A percentile compares a stretch with the other conserved stretches of the same genome.
Conservation (phyloP, 805 yeast genomes). For the Suhomyces vadensis region DNA sequence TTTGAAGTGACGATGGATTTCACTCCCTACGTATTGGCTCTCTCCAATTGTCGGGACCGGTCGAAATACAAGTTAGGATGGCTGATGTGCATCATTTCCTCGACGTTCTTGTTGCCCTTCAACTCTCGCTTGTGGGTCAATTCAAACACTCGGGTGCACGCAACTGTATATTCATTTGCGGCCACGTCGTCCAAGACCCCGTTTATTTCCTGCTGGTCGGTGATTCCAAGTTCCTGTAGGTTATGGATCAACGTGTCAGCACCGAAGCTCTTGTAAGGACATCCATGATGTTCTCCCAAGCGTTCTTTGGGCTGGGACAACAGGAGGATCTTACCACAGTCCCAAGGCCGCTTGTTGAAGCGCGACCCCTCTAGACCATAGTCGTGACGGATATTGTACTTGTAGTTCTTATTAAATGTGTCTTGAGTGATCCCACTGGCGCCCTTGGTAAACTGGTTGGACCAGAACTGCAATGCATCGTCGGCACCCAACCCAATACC, state of each 20-base stretch:
- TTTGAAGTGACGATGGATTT: no score
- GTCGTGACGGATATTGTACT: conserved; percentile 82
- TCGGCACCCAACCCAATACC: conserved; percentile 87
- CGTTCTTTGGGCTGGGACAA: conserved; percentile 64
- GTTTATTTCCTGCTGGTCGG: conserved; percentile 55
- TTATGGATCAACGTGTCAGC: conserved; percentile 60
- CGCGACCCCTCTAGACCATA: conserved; percentile 93
- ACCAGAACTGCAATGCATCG: conserved; percentile 88
- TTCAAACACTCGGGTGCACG: conserved; percentile 90
- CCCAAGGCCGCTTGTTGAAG: conserved; percentile 82
- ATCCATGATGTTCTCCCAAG: conserved; percentile 79
- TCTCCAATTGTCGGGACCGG: conserved; percentile 61
- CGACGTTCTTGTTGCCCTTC: conserved; percentile 31
- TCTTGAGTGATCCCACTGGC: conserved; percentile 58
- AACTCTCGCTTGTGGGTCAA: conserved; percentile 53
- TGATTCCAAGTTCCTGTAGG: conserved; percentile 64
- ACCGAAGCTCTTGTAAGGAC: conserved; percentile 82
- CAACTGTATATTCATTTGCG: conserved; percentile 73
- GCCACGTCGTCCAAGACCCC: conserved; percentile 68
- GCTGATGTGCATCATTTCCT: conserved; percentile 61
- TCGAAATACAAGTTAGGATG: conserved; percentile 92
- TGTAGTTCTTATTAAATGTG: conserved; percentile 82
- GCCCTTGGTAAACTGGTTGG: conserved; percentile 62
- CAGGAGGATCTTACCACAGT: conserved; percentile 69
- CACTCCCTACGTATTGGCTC: conserved; percentile 5